Base-by-base conservation (phyloP, 345 rosid genomes). In the Arabis hirsuta region DNA sequence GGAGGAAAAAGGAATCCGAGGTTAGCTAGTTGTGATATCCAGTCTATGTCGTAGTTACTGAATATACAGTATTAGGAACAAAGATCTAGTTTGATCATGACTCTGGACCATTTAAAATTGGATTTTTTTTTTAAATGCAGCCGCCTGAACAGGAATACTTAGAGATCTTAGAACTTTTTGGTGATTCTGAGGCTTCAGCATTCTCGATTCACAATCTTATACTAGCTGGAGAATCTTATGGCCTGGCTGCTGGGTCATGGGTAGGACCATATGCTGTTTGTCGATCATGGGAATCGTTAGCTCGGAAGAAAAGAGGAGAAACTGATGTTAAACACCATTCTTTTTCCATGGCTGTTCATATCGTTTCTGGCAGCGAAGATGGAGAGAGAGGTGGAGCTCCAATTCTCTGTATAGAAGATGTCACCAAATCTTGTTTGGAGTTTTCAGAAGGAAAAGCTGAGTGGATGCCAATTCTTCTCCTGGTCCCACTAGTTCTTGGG, bases 351-450 rank as follows among this genome's bases (percentile, higher is more conserved):
- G 92, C 98, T 75, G 77, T 92, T 69, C 90, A 88, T 67, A 80
- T 95, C 70, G 89, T 95, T 80, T 95, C 99, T 71, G 98, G 97
- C 59, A 90, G 86, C 80, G 96, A 90, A 82, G 90, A 95, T 76
- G 97, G 98, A 56, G 94, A 92, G 68, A 83, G 94, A 65, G 99
- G 99, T 72, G 99, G 99, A 56, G 99, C 98, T 59, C 99, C 99
- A 38, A 90, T 90, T 72, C 74, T 92, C 65, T 92, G 86, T 77
- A 74, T 86, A 71, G 97, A 91, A 74, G 97, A 95, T 85, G 97
- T 85, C 67, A 78, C 64, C 78, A 87, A 79, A 77, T 82, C 77
- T 73, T 90, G 96, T 81, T 72, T 74, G 36, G 96, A 86, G 63
- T 85, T 80, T 83, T 87, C 97, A 45, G 73, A 73, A 73, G 88